These are phyloP conservation scores for Ceratobasidium sp. DNA, from an alignment of 1,284 basidiomycete genomes.

Conservation along the genomic window DNA sequence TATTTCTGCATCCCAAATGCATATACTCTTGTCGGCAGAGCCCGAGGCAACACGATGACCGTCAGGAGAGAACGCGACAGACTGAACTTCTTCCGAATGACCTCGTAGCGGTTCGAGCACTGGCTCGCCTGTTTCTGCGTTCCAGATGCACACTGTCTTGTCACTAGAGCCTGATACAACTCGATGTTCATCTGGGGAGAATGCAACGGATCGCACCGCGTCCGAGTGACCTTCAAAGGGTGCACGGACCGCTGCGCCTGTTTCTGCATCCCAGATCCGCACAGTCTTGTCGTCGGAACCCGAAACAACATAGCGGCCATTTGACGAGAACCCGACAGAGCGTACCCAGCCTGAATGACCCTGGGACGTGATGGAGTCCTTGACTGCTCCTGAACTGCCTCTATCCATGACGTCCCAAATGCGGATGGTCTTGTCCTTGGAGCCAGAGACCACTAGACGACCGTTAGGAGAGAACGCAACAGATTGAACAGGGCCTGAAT, in stretches of 20 bases:
- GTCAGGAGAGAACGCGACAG: constrained; percentile 16
- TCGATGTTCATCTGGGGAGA: too few relatives aligned
- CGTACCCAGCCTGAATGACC: background rate
- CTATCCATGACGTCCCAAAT: constrained; percentile 42
- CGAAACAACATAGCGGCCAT: constrained; percentile 21
- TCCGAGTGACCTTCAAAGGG: too few relatives aligned
- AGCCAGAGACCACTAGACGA: constrained; percentile 36
- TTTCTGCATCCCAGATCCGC: background rate
- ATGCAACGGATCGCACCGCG: too few relatives aligned
- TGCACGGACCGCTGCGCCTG: background rate
- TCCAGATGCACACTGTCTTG: background rate
- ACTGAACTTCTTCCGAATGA: constrained; percentile 12
- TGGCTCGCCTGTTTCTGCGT: background rate
- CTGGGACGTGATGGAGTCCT: background rate
- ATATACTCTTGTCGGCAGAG: constrained; percentile 5
- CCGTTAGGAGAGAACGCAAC: constrained; percentile 46
- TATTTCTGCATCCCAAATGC: constrained; percentile 27
- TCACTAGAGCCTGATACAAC: too few relatives aligned
- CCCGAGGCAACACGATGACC: constrained; percentile 18
- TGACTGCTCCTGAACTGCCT: background rate
- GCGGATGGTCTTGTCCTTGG: constrained; percentile 34
- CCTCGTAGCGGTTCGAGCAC: constrained; percentile 16
- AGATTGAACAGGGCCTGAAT: constrained; percentile 55
- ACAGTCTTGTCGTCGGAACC: constrained; percentile 25
- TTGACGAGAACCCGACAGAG: constrained; percentile 40